A percentile compares a stretch with the other conserved stretches of the same genome.
phyloP scores from a whole-genome alignment of 768 basidiomycete species.

The Lentinula sp. region DNA sequence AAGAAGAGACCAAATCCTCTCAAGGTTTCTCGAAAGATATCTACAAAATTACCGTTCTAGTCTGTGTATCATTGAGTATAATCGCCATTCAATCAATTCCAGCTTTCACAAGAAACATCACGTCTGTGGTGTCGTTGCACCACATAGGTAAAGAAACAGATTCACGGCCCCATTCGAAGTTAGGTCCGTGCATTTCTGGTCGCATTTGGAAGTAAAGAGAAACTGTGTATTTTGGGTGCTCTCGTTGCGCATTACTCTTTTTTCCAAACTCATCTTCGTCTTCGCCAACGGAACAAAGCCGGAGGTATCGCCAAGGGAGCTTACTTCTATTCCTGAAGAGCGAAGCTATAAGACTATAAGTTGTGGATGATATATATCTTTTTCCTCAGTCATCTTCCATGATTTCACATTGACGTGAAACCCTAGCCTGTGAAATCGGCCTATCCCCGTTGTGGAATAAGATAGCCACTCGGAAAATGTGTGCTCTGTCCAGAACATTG shows the following conservation, averaged over 20 bases:
- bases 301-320: neutral
- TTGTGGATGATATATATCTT: neutral
- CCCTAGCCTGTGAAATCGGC: too few species aligned
- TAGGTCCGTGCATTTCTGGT: neutral
- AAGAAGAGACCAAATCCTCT: conserved; percentile 54
- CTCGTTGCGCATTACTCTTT: neutral
- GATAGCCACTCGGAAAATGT: neutral
- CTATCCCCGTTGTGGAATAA: neutral
- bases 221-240: neutral
- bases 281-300: neutral
- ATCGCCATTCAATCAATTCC: neutral
- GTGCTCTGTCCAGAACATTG: neutral
- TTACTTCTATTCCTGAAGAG: neutral
- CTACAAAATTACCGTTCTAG: conserved; percentile 60
- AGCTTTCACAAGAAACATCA: too few species aligned
- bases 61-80: conserved; percentile 2
- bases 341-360: neutral
- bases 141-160: too few species aligned
- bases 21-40: conserved; percentile 42
- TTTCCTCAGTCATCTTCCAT: too few species aligned
- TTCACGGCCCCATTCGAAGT: too few species aligned
- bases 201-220: neutral
- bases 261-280: neutral
- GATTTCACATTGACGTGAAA: too few species aligned
- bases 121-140: too few species aligned